These are phyloP conservation scores for Leptographium procerum DNA, from an alignment of 2,329 filamentous ascomycete species.

Conservation along the genomic window DNA sequence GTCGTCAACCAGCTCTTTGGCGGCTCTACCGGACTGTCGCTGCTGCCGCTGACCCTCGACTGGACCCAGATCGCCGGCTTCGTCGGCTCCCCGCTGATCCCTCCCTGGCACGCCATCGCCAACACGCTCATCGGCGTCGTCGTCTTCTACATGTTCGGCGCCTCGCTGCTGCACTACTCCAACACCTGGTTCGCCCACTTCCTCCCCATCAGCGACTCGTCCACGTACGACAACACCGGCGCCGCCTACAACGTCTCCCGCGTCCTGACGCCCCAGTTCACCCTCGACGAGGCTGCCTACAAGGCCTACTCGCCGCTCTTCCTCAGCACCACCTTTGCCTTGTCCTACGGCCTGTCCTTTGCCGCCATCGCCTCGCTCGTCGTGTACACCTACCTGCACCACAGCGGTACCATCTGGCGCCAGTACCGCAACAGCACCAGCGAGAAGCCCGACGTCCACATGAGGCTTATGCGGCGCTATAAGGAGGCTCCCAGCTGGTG, in stretches of 20 bases:
- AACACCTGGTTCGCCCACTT: slow-evolving; percentile 54
- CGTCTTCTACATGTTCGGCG: slow-evolving; percentile 50
- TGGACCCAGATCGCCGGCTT: slow-evolving; percentile 58
- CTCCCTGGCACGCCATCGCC: slow-evolving; percentile 62
- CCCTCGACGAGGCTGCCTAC: slow-evolving; percentile 53
- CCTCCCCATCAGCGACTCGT: slow-evolving; percentile 58
- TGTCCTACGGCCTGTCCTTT: slow-evolving; percentile 61
- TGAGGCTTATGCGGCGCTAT: slow-evolving; percentile 53
- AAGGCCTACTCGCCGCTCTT: slow-evolving; percentile 57
- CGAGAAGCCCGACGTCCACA: slow-evolving; percentile 52
- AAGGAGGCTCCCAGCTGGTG: slow-evolving; percentile 53
- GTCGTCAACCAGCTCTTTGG: slow-evolving; percentile 39
- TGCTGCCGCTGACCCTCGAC: slow-evolving; percentile 34
- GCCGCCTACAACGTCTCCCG: slow-evolving; percentile 49
- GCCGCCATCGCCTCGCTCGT: slow-evolving; percentile 58
- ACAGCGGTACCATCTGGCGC: slow-evolving; percentile 54
- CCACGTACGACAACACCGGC: slow-evolving; percentile 62
- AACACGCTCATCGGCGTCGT: slow-evolving; percentile 61
- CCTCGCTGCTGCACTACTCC: slow-evolving; percentile 51
- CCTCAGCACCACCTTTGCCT: slow-evolving; percentile 59
- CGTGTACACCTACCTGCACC: slow-evolving; percentile 56
- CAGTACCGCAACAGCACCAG: slow-evolving; percentile 47
- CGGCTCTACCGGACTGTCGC: slow-evolving; percentile 27
- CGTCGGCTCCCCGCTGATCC: slow-evolving; percentile 55
- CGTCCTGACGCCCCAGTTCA: slow-evolving; percentile 50